These are phyloP conservation scores for Gryganskiella cystojenkinii DNA, from an alignment of 192 early-diverging fungal species.

Conservation along the genomic window DNA sequence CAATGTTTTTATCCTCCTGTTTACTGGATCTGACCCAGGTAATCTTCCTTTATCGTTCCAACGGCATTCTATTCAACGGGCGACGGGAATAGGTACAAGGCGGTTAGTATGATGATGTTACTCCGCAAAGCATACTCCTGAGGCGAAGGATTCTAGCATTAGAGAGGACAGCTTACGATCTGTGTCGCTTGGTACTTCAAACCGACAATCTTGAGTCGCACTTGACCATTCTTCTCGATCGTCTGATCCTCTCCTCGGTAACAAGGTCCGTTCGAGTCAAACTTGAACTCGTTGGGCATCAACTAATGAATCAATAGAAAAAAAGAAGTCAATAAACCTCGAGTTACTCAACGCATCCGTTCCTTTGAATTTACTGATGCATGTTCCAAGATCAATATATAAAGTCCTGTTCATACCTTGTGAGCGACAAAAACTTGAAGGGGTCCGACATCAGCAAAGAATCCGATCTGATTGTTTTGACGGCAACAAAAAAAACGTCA, in stretches of 20 bases:
- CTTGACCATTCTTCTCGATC: conserved; percentile 88
- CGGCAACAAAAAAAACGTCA: conserved; percentile 4
- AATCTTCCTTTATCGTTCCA: conserved; percentile 98
- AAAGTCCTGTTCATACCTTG: too few species aligned
- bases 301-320: conserved; percentile 57
- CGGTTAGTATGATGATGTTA: too few species aligned
- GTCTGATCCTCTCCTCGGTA: conserved; percentile 77
- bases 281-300: conserved; percentile 90
- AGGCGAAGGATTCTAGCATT: too few species aligned
- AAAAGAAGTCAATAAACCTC: not conserved
- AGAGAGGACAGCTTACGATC: conserved; percentile 88
- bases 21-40: conserved; percentile 79
- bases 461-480: conserved; percentile 72
- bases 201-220: conserved; percentile 91
- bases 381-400: too few species aligned
- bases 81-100: not conserved
- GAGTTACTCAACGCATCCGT: not conserved
- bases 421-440: conserved; percentile 91
- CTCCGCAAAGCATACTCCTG: too few species aligned
- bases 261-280: conserved; percentile 86
- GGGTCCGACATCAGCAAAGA: conserved; percentile 95
- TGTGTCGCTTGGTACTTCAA: conserved; percentile 91
- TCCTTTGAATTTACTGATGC: not conserved
- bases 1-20: conserved; percentile 10
- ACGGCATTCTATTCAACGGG: conserved; percentile 79